A percentile compares a stretch with the other conserved stretches of the same genome.
phyloP scores from a whole-genome alignment of 2,329 filamentous ascomycete genomes.

The Fusarium sulawesiense region DNA sequence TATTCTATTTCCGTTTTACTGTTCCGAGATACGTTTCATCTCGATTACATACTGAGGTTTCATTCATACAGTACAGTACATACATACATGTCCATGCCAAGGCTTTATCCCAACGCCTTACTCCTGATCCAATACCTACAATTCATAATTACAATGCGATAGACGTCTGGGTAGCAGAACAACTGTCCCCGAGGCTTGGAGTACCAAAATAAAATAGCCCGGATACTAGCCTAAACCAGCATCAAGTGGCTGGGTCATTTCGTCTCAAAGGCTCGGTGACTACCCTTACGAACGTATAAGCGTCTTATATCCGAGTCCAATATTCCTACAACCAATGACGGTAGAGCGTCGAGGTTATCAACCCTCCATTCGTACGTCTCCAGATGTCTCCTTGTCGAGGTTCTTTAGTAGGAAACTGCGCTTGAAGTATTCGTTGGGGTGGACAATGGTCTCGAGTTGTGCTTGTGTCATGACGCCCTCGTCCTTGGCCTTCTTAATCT shows the following conservation, averaged over 20 bases:
- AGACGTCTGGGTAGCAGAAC: not conserved
- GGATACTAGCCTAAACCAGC: not conserved
- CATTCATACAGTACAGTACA: not conserved
- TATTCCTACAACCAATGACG: conserved; percentile 29
- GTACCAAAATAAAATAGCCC: not conserved
- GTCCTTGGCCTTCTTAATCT: conserved; percentile 81
- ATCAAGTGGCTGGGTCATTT: not conserved
- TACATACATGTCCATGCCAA: conserved; percentile 6
- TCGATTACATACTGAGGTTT: not conserved
- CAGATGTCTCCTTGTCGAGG: conserved; percentile 63
- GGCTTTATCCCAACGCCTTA: conserved; percentile 37
- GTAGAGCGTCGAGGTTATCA: conserved; percentile 45
- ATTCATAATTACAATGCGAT: conserved; percentile 21
- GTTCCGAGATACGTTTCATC: conserved; percentile 1
- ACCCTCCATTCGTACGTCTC: conserved; percentile 68
- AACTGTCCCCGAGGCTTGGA: not conserved
- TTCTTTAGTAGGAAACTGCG: conserved; percentile 91
- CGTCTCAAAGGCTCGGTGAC: not conserved
- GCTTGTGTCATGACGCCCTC: conserved; percentile 76
- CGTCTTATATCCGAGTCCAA: conserved; percentile 27
- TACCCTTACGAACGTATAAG: not conserved
- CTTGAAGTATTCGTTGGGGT: conserved; percentile 99
- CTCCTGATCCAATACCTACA: conserved; percentile 32
- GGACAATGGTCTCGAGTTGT: conserved; percentile 93
- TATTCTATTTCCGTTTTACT: conserved; percentile 21